Conservation (phyloP, 352 stramenopile species). For the Pythium rishiriense region DNA sequence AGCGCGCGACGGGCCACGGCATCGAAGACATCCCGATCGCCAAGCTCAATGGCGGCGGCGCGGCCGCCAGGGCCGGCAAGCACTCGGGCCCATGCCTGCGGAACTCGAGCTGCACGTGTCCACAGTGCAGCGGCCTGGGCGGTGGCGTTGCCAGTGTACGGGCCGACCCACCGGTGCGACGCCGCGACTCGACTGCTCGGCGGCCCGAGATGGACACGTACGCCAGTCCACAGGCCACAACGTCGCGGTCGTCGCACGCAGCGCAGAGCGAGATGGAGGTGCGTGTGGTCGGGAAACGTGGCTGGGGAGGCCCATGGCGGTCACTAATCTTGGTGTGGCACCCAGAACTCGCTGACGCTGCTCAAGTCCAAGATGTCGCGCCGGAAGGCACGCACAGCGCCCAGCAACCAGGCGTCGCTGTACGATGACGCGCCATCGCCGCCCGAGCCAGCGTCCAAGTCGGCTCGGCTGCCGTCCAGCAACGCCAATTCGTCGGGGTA, state of each 20-base stretch:
- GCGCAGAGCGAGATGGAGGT: slow-evolving; percentile 57
- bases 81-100: slow-evolving; percentile 58
- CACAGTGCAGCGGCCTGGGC: slow-evolving; percentile 42
- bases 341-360: slow-evolving; percentile 66
- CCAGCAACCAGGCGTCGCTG: slow-evolving; percentile 66
- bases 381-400: slow-evolving; percentile 66
- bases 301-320: not conserved
- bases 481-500: slow-evolving; percentile 11
- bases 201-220: slow-evolving; percentile 30
- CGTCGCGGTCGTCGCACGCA: slow-evolving; percentile 24
- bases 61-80: slow-evolving; percentile 18
- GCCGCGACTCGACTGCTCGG: slow-evolving; percentile 33
- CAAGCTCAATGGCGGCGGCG: slow-evolving; percentile 21
- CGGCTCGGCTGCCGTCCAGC: slow-evolving; percentile 16
- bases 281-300: not conserved
- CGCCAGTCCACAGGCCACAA: slow-evolving; percentile 28
- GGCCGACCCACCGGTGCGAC: slow-evolving; percentile 34
- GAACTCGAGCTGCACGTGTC: slow-evolving; percentile 71
- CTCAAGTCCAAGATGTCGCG: slow-evolving; percentile 85
- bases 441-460: slow-evolving; percentile 29
- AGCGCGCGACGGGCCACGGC: slow-evolving; percentile 64
- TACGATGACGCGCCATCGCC: slow-evolving; percentile 58
- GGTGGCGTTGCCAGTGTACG: slow-evolving; percentile 13
- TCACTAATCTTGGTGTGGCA: not conserved
- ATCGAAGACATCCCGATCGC: slow-evolving; percentile 67